These are phyloP conservation scores for Botrytis galanthina DNA, from an alignment of 2,329 filamentous ascomycete species.

Conservation along the genomic window DNA sequence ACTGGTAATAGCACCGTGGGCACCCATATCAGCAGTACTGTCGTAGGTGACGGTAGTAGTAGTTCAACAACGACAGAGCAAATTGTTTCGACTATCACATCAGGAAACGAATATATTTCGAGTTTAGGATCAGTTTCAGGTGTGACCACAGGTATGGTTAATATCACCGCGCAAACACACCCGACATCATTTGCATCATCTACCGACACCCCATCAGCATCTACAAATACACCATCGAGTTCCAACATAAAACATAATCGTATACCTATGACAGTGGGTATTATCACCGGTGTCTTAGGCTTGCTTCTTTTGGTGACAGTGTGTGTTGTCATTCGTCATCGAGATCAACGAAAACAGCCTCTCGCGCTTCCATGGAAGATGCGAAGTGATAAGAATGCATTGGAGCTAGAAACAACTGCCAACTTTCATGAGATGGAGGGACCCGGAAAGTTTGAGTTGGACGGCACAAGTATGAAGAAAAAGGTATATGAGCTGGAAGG, in stretches of 20 bases:
- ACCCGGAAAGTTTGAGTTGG: slow-evolving; percentile 11
- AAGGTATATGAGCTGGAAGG: slow-evolving; percentile 8
- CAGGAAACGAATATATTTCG: neutral
- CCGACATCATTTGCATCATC: neutral
- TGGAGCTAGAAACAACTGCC: slow-evolving; percentile 6
- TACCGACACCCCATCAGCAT: neutral
- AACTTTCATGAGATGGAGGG: slow-evolving; percentile 16
- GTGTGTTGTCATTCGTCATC: neutral
- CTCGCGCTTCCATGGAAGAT: neutral
- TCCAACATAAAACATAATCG: neutral
- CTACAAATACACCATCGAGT: neutral
- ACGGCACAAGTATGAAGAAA: neutral
- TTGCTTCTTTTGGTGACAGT: neutral
- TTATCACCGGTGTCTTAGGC: neutral
- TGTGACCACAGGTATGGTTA: neutral
- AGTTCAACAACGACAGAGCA: neutral
- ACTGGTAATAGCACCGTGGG: neutral
- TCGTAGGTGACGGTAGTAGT: neutral
- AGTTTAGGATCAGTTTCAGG: neutral
- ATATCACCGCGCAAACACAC: neutral
- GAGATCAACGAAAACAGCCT: neutral
- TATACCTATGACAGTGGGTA: slow-evolving; percentile 4
- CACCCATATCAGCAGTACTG: neutral
- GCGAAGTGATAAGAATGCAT: neutral
- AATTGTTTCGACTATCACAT: neutral